These are phyloP conservation scores for Exophiala spinifera DNA, from an alignment of 2,329 filamentous ascomycete species.

Conservation along the genomic window DNA sequence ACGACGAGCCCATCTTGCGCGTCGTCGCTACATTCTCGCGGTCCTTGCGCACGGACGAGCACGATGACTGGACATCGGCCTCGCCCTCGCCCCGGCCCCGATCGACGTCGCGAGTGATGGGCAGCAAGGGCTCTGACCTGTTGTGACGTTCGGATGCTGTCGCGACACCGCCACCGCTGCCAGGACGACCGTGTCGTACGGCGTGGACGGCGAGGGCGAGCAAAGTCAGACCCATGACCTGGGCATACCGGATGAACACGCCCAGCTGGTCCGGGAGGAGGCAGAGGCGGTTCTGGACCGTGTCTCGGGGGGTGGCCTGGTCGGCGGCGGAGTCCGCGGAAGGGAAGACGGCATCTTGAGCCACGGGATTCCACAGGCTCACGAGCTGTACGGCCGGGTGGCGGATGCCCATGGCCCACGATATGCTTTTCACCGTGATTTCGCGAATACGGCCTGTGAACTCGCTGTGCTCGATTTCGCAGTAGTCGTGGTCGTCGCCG, in stretches of 20 bases:
- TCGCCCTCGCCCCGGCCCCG: too few species aligned
- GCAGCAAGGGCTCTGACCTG: slow-evolving; percentile 29
- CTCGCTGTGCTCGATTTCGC: slow-evolving; percentile 75
- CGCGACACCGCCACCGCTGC: slow-evolving; percentile 4
- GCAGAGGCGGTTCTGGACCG: slow-evolving; percentile 85
- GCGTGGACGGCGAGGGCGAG: slow-evolving; percentile 35
- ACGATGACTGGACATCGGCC: slow-evolving; percentile 28
- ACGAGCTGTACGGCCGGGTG: slow-evolving; percentile 83
- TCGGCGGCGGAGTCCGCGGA: slow-evolving; percentile 30
- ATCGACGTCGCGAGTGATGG: slow-evolving; percentile 31
- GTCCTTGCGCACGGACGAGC: slow-evolving; percentile 12
- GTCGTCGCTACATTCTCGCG: slow-evolving; percentile 18
- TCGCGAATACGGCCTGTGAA: slow-evolving; percentile 65
- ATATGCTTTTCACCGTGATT: slow-evolving; percentile 92
- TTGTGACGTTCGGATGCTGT: slow-evolving; percentile 14
- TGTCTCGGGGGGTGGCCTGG: slow-evolving; percentile 40
- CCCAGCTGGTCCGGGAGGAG: slow-evolving; percentile 82
- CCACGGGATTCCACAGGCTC: slow-evolving; percentile 89
- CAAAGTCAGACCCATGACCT: slow-evolving; percentile 57
- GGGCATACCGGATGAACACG: slow-evolving; percentile 76
- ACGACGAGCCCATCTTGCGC: slow-evolving; percentile 24
- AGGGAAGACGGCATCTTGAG: slow-evolving; percentile 43
- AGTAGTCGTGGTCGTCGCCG: slow-evolving; percentile 97
- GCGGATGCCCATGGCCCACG: slow-evolving; percentile 93
- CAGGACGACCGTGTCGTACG: slow-evolving; percentile 10